These are phyloP conservation scores for Ottelia alismoides DNA, from an alignment of 106 monocot genomes.

Conservation along the genomic window DNA sequence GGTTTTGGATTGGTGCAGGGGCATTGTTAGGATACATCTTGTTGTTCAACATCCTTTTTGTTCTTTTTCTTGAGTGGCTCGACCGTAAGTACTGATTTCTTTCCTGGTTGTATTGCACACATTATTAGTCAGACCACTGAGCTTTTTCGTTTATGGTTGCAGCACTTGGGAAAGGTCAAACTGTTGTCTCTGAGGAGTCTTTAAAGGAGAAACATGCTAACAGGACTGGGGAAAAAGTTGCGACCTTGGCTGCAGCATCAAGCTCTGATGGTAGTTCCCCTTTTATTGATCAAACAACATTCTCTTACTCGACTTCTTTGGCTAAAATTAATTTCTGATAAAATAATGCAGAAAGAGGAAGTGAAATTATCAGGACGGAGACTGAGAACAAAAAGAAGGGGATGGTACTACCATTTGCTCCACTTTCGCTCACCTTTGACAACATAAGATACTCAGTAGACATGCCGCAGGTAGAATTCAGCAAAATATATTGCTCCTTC, in stretches of 20 bases:
- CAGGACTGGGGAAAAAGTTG: conserved; percentile 5
- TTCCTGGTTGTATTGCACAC: too few relatives aligned
- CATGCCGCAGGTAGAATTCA: conserved; percentile 55
- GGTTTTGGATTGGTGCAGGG: conserved; percentile 37
- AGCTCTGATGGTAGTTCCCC: not conserved
- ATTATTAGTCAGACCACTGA: too few relatives aligned
- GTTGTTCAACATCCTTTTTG: conserved; percentile 26
- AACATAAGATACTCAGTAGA: conserved; percentile 50
- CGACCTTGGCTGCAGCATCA: conserved; percentile 1
- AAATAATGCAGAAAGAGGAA: too few relatives aligned
- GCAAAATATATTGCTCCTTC: too few relatives aligned
- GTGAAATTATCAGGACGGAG: not conserved
- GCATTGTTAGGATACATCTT: conserved; percentile 26
- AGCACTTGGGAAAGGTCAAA: conserved; percentile 20
- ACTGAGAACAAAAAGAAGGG: conserved; percentile 20
- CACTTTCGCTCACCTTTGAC: conserved; percentile 41
- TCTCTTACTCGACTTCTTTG: not conserved
- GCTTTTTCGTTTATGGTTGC: too few relatives aligned
- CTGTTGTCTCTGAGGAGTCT: conserved; percentile 10
- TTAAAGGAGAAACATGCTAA: conserved; percentile 13
- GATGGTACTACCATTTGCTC: conserved; percentile 48
- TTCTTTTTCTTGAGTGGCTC: conserved; percentile 10
- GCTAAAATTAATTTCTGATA: too few relatives aligned
- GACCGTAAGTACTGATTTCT: conserved; percentile 21
- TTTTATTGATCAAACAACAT: conserved; percentile 15